Base-by-base conservation (phyloP, 1,284 basidiomycete genomes). In the Ustilago shanxiensis region DNA sequence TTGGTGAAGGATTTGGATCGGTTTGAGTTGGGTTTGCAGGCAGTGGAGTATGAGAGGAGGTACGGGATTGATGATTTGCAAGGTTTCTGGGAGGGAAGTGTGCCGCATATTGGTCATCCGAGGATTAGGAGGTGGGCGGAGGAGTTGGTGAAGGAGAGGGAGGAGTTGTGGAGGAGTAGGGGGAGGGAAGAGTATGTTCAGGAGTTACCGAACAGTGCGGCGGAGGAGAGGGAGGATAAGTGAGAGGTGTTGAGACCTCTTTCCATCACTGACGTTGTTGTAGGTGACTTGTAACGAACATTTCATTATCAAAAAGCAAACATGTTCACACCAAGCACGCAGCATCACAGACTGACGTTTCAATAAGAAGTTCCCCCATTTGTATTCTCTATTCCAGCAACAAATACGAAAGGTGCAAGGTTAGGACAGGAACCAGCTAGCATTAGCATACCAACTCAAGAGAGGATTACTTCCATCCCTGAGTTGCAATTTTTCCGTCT, bases 1-100 rank as follows among this genome's bases (percentile, higher is more conserved):
- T 93, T 98, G 78, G 95, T 98, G 66, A 98, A 99, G 89, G 95
- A 99, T 86, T 89, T 98, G 13, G 96, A 99, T 86, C 89, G 94
- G 13, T 92, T 98, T 69, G 96, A 99, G 86, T 92, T 99, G 89
- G 93, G 93, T 3, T 88, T 93, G 10, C 89, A 90, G 82, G 89
- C 87, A 0, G 87, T 89, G 37, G 89, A 90, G 80, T 90, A 86
- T 51, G 84, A 86, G 57, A 49, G 72, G 8, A n/a, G 71, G 35
- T 66, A 78, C 16, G 67, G 66, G 24, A 84, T 80, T 31, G 59
- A 65, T 44, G 84, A 86, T 65, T 65, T 86, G 44, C 84, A 86
- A 60, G 76, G 65, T n/a, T 86, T 86, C 51, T 85, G 70, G 67
- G 58, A 57, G 18, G 77, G 78, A 10, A 75, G 73, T 29, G 56